Base-by-base conservation (phyloP, 2,329 filamentous ascomycete species). In the Monosporascus sp. region DNA sequence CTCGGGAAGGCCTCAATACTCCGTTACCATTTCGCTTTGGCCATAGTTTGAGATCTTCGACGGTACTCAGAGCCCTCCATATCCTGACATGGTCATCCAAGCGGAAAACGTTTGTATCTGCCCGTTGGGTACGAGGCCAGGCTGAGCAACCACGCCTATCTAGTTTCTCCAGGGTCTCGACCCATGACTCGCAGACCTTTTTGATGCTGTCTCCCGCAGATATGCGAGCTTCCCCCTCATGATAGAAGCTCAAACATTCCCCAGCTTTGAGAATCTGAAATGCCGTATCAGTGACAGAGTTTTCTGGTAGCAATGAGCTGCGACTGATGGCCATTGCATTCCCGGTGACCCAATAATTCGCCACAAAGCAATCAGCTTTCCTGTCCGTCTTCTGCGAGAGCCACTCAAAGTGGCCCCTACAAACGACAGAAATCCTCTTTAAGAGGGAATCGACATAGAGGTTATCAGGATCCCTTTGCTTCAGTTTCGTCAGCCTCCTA, bases 41-140 rank as follows among this genome's bases (percentile, higher is more conserved):
- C 46, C n/a, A 24, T 24, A 35, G 1, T 2, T 20, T 27, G 7
- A 48, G 26, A 8, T 51, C 43, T 38, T 55, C 56, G 3, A 57
- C n/a, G 2, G 43, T 38, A 19, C 54, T 56, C 8, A 61, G 19
- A 14, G 52, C 53, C 7, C 26, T 58, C 55, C 55, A 61, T 1
- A 60, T 31, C 57, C 59, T 57, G 1, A 60, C 37, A 16, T 60
- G 54, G n/a, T 60, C 59, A 7, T 54, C 54, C 14, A 61, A 48
- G 11, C 55, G 48, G 11, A 57, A 61, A 1, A 20, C 48, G 11
- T 53, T 44, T 5, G 52, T 27, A 2, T 22, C 54, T n/a, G 41
- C 52, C 7, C 49, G 35, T 5, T 26, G 19, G 9, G 31, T 7
- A 40, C 53, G 58, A 3, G 52, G 55, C 58, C 58, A 60, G 5